Conservation (phyloP, 768 basidiomycete species). For the Mycena crocata region DNA sequence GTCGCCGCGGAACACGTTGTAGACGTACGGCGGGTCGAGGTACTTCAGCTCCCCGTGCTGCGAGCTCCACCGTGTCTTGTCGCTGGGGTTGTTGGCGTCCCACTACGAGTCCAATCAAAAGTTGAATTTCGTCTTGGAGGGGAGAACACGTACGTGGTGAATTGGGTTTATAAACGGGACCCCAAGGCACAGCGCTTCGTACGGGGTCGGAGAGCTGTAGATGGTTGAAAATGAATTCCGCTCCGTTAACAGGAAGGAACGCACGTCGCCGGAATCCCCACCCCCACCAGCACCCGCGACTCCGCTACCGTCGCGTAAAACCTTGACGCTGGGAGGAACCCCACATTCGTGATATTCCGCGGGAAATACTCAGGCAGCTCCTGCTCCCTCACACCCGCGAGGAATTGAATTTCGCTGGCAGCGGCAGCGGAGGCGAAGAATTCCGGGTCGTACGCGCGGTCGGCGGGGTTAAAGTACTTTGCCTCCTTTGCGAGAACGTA, state of each 20-base stretch:
- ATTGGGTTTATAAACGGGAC: constrained; percentile 53
- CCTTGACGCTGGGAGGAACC: constrained; percentile 1
- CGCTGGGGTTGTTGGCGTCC: constrained; percentile 41
- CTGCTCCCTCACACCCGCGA: constrained; percentile 4
- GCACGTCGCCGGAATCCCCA: neutral
- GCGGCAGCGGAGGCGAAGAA: constrained; percentile 10
- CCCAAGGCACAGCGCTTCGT: constrained; percentile 47
- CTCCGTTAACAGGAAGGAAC: neutral
- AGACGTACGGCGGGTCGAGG: constrained; percentile 50
- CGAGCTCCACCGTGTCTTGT: constrained; percentile 42
- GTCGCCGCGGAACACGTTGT: constrained; percentile 45
- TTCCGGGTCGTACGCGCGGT: constrained; percentile 5
- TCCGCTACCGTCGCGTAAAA: constrained; percentile 7
- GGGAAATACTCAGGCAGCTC: constrained; percentile 14
- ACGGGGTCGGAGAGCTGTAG: constrained; percentile 38
- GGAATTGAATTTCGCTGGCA: constrained; percentile 4
- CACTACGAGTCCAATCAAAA: too few relatives aligned
- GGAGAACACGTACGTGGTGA: neutral
- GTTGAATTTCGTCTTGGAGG: too few relatives aligned
- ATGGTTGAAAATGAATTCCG: neutral
- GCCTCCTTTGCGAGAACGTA: constrained; percentile 17
- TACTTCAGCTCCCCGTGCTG: constrained; percentile 45
- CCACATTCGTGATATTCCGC: constrained; percentile 8
- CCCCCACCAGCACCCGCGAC: constrained; percentile 18
- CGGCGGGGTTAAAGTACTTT: neutral